phyloP scores from a whole-genome alignment of 1,284 basidiomycete genomes.

The Trichosporon faecale region DNA sequence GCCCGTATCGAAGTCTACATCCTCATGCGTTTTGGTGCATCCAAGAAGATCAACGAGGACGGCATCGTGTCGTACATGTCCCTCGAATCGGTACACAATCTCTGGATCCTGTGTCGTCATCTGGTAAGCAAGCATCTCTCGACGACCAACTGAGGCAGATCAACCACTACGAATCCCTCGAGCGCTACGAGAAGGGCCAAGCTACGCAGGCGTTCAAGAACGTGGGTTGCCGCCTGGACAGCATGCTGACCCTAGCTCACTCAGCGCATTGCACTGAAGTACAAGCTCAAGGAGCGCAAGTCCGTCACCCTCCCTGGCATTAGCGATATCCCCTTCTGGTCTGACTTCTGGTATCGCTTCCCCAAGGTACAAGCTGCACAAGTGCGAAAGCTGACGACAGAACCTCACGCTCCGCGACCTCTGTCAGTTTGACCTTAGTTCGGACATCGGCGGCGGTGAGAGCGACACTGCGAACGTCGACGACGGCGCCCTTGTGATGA shows the following conservation, averaged over 20 bases:
- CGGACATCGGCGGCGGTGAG: not conserved
- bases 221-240: not conserved
- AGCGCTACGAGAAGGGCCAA: not conserved
- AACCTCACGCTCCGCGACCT: not conserved
- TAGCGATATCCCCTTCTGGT: not conserved
- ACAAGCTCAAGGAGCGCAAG: not conserved
- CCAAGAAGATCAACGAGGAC: not conserved
- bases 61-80: not conserved
- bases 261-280: not conserved
- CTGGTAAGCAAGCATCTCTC: not conserved
- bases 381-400: not conserved
- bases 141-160: not conserved
- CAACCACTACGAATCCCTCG: not conserved
- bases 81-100: not conserved
- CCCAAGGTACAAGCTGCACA: not conserved
- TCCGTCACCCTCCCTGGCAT: not conserved
- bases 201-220: not conserved
- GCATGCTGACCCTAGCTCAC: not conserved
- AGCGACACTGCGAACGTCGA: not conserved
- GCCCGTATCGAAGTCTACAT: not conserved
- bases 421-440: not conserved
- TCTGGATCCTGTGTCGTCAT: not conserved
- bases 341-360: not conserved
- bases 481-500: not conserved
- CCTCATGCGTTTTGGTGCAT: not conserved